Evolutionary conservation across 2,329 filamentous ascomycete species (phyloP).

Genomic region (Monilinia fructicola): DNA sequence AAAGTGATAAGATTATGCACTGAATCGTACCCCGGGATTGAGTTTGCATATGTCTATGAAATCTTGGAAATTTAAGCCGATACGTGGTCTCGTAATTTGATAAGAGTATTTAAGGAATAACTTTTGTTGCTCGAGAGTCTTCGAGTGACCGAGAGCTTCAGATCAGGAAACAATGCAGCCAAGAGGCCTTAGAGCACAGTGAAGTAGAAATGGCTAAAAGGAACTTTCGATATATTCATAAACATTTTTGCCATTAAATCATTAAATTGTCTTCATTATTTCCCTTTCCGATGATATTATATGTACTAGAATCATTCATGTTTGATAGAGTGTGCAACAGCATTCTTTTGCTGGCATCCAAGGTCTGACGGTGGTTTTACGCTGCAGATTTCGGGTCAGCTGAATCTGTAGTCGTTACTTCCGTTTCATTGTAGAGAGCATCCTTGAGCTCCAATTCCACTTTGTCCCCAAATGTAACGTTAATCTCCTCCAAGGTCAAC

Average conservation of each 20-base stretch:
- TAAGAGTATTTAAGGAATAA: no score
- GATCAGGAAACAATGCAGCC: not conserved
- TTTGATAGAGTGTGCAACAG: not conserved
- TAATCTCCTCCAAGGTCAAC: conserved; percentile 41
- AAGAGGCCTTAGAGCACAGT: not conserved
- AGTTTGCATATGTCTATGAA: no score
- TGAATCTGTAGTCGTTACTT: not conserved
- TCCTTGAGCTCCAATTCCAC: conserved; percentile 27
- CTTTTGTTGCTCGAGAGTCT: not conserved
- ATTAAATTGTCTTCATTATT: not conserved
- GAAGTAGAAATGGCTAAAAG: not conserved
- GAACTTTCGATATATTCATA: not conserved
- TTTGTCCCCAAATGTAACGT: conserved; percentile 38
- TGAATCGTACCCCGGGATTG: no score
- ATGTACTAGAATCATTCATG: not conserved
- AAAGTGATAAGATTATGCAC: no score
- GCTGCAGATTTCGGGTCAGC: not conserved
- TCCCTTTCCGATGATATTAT: not conserved
- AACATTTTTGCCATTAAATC: not conserved
- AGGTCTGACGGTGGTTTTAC: not conserved
- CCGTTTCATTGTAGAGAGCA: conserved; percentile 13
- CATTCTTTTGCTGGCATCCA: no score
- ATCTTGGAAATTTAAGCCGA: no score
- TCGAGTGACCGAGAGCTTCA: not conserved
- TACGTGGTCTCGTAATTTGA: no score